A percentile compares a stretch with the other conserved stretches of the same genome.
These are phyloP conservation scores for Lasiosphaeriaceae sp. DNA, from an alignment of 495 filamentous ascomycete species.

Conservation along the genomic window DNA sequence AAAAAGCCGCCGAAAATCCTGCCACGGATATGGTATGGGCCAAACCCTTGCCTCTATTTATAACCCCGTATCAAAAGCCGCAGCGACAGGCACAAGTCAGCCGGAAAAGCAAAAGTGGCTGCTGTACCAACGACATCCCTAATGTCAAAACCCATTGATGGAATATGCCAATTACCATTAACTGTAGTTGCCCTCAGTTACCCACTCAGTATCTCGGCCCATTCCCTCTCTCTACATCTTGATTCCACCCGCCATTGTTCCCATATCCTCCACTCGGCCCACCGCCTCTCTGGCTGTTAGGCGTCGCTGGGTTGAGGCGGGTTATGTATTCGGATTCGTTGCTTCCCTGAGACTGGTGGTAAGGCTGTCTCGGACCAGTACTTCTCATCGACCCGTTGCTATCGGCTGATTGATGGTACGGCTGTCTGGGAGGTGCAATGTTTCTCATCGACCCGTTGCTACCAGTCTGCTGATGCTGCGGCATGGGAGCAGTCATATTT, in stretches of 20 bases:
- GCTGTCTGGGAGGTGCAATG: slow-evolving; percentile 1
- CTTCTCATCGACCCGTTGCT: slow-evolving; percentile 30
- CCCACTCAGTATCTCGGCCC: slow-evolving; percentile 15
- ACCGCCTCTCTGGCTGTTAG: slow-evolving; percentile 17
- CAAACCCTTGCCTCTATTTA: too few species aligned
- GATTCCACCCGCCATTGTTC: slow-evolving; percentile 31
- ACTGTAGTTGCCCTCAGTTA: background rate
- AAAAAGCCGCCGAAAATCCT: background rate
- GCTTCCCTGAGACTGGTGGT: slow-evolving; percentile 13
- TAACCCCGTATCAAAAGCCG: too few species aligned
- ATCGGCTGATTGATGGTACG: slow-evolving; percentile 19
- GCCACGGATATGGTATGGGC: background rate
- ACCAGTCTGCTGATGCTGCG: slow-evolving; percentile 21
- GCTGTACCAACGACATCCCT: too few species aligned
- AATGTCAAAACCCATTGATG: background rate
- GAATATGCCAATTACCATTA: background rate
- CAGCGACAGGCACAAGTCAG: too few species aligned
- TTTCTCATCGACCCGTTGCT: slow-evolving; percentile 16
- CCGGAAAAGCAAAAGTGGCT: too few species aligned
- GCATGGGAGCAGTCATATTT: slow-evolving; percentile 49
- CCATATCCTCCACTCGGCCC: slow-evolving; percentile 20
- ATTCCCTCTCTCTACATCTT: slow-evolving; percentile 30
- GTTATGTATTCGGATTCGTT: slow-evolving; percentile 12
- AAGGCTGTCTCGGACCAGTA: slow-evolving; percentile 6
- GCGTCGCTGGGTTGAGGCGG: slow-evolving; percentile 14